phyloP scores from a whole-genome alignment of 495 filamentous ascomycete species.

The Penicillium psychrofluorescens region DNA sequence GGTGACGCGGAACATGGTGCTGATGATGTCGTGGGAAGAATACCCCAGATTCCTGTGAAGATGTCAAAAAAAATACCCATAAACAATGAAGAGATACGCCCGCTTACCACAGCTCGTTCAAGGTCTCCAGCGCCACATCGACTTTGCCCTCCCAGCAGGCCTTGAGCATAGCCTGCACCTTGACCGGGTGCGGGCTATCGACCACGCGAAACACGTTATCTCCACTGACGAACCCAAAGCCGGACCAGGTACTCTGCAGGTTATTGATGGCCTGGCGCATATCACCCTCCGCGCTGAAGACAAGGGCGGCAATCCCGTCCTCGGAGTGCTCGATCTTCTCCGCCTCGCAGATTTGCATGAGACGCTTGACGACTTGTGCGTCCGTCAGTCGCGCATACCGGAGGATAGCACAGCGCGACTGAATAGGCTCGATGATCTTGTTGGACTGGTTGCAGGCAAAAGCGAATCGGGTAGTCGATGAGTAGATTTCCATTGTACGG shows the following conservation, averaged over 20 bases:
- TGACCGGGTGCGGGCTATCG: slow-evolving; percentile 93
- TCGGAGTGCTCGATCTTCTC: slow-evolving; percentile 84
- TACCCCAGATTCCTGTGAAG: slow-evolving; percentile 69
- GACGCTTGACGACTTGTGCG: slow-evolving; percentile 78
- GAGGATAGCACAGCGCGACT: slow-evolving; percentile 93
- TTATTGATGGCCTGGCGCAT: slow-evolving; percentile 99
- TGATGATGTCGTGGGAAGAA: slow-evolving; percentile 93
- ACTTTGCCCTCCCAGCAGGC: slow-evolving; percentile 88
- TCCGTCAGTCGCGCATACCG: slow-evolving; percentile 91
- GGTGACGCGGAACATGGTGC: slow-evolving; percentile 97
- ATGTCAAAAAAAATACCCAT: neutral
- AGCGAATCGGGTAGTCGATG: slow-evolving; percentile 90
- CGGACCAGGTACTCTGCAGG: slow-evolving; percentile 88
- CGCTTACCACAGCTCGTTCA: slow-evolving; percentile 82
- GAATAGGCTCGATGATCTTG: slow-evolving; percentile 98
- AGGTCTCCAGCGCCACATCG: slow-evolving; percentile 73
- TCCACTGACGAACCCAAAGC: slow-evolving; percentile 92
- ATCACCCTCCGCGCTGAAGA: slow-evolving; percentile 96
- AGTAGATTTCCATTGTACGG: slow-evolving; percentile 99
- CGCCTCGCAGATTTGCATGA: slow-evolving; percentile 86
- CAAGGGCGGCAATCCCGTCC: slow-evolving; percentile 88
- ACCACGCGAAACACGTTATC: slow-evolving; percentile 99
- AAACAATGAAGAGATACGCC: neutral
- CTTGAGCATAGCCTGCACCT: slow-evolving; percentile 97
- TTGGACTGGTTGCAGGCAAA: slow-evolving; percentile 98